Conservation (phyloP, 768 basidiomycete genomes). For the Suillus hirtellus region DNA sequence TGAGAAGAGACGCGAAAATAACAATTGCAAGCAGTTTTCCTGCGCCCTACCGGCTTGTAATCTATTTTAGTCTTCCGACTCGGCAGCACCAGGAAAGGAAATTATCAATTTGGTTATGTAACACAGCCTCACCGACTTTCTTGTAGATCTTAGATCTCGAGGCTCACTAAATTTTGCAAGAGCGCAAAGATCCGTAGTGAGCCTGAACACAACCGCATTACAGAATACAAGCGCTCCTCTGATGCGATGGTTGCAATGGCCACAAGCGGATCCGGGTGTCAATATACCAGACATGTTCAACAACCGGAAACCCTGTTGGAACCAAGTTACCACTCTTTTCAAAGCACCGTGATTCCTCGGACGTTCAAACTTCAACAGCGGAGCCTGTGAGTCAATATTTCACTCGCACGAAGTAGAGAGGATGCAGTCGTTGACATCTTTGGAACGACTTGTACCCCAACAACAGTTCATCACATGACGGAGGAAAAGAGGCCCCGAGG, state of each 20-base stretch:
- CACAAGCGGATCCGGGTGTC: neutral
- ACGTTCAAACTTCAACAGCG: neutral
- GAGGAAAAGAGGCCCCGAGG: neutral
- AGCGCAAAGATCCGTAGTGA: neutral
- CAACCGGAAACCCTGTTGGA: neutral
- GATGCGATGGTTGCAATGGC: neutral
- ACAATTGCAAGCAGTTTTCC: neutral
- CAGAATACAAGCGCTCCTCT: neutral
- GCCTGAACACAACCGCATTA: neutral
- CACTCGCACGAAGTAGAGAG: neutral
- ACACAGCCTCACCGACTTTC: neutral
- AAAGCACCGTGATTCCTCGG: neutral
- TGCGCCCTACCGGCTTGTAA: neutral
- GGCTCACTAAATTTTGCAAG: neutral
- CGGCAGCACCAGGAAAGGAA: neutral
- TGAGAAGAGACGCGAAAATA: neutral
- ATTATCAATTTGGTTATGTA: neutral
- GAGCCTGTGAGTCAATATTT: neutral
- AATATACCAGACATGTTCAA: neutral
- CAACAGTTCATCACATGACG: neutral
- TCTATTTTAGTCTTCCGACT: neutral
- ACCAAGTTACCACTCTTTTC: neutral
- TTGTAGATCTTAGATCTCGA: neutral
- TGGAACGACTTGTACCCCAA: neutral
- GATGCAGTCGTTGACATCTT: neutral